These are phyloP conservation scores for Vaccinium darrowii DNA, from an alignment of 148 eudicot species.

Conservation along the genomic window DNA sequence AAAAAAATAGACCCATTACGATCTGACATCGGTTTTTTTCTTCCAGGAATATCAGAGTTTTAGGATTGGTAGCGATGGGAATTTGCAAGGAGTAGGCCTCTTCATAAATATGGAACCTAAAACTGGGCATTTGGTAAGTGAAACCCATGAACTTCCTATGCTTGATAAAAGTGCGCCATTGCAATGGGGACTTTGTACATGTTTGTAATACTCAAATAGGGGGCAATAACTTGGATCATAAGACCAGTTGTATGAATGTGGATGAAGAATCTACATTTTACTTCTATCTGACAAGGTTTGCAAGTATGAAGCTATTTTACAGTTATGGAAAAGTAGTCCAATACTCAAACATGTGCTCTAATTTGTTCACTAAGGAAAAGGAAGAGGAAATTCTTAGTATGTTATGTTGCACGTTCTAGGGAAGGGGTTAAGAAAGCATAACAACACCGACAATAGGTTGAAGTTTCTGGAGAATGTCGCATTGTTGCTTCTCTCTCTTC, in stretches of 20 bases:
- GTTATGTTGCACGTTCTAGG: neutral
- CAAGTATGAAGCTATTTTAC: too few relatives aligned
- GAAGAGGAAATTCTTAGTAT: neutral
- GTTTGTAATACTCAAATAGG: neutral
- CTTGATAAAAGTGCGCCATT: neutral
- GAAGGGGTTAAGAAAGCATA: neutral
- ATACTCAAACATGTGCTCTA: neutral
- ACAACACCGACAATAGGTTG: neutral
- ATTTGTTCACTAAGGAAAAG: neutral
- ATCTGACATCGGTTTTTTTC: constrained; percentile 16
- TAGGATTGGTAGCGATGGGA: constrained; percentile 92
- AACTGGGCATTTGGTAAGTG: constrained; percentile 60
- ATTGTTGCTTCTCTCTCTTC: constrained; percentile 1
- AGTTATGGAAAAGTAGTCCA: too few relatives aligned
- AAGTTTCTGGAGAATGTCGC: neutral
- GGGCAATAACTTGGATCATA: neutral
- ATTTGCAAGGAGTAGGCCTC: constrained; percentile 94
- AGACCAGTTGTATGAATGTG: neutral
- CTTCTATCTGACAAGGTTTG: neutral
- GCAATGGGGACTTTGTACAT: neutral
- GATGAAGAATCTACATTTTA: neutral
- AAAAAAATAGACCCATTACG: neutral
- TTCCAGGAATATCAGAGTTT: constrained; percentile 75
- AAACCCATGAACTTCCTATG: neutral
- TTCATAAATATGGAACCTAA: constrained; percentile 74